Conservation (phyloP, 2,329 filamentous ascomycete genomes). For the Stachybotrys elegans region DNA sequence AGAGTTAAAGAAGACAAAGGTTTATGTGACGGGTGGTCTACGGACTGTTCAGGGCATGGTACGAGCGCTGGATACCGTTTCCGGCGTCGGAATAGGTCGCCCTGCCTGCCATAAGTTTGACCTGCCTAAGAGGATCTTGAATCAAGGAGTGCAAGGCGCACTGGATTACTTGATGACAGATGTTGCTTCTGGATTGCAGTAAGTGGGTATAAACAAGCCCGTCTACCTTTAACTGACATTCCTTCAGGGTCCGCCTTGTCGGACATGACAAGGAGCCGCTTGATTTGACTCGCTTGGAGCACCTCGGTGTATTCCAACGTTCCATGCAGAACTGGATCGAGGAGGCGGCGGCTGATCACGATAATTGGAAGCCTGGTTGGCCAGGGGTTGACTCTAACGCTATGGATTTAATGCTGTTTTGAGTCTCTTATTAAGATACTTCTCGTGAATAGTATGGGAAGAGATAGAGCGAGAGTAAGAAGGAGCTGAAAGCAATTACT, state of each 20-base stretch:
- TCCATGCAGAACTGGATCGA: slow-evolving; percentile 23
- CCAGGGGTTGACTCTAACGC: no score
- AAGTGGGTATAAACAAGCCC: no score
- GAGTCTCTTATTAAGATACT: no score
- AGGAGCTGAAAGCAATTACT: no score
- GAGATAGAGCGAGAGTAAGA: no score
- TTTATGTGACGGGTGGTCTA: slow-evolving; percentile 52
- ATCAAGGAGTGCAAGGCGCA: no score
- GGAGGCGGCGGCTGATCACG: slow-evolving; percentile 23
- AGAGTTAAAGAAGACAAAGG: slow-evolving; percentile 19
- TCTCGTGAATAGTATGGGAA: no score
- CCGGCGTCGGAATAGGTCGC: slow-evolving; percentile 50
- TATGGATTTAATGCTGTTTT: no score
- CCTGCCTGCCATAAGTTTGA: slow-evolving; percentile 19
- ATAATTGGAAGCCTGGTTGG: slow-evolving; percentile 25
- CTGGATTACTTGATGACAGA: no score
- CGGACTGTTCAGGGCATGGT: slow-evolving; percentile 49
- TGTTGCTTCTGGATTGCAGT: no score
- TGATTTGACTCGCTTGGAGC: slow-evolving; percentile 45
- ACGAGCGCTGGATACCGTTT: slow-evolving; percentile 43
- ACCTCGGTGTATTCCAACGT: slow-evolving; percentile 21
- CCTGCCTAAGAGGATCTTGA: no score
- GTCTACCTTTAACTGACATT: neutral
- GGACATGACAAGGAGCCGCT: slow-evolving; percentile 45
- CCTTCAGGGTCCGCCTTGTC: slow-evolving; percentile 23